These are phyloP conservation scores for Neurospora intermedia DNA, from an alignment of 495 filamentous ascomycete genomes.

Conservation along the genomic window DNA sequence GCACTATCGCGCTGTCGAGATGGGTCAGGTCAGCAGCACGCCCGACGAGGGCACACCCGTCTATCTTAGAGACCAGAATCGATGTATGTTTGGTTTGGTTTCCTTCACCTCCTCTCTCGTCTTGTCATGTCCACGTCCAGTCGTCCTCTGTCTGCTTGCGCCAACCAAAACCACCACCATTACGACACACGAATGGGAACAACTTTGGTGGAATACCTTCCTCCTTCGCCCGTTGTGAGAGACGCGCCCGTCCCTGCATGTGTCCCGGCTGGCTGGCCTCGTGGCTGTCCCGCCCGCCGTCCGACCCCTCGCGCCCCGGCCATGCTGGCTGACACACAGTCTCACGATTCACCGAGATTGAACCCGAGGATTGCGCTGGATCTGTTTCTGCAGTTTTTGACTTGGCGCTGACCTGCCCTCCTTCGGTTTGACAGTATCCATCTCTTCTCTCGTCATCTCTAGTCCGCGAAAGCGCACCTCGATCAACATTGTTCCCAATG, in stretches of 20 bases:
- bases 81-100: slow-evolving; percentile 44
- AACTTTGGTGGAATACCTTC: neutral
- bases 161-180: neutral
- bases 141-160: neutral
- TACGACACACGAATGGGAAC: neutral
- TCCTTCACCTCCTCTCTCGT: neutral
- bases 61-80: slow-evolving; percentile 81
- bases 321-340: neutral
- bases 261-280: slow-evolving; percentile 1
- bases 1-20: slow-evolving; percentile 32
- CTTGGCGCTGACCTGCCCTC: slow-evolving; percentile 9
- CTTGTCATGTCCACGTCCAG: neutral
- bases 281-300: neutral
- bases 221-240: neutral
- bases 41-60: slow-evolving; percentile 75
- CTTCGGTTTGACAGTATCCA: slow-evolving; percentile 53
- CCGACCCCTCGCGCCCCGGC: neutral
- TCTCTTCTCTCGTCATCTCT: slow-evolving; percentile 64
- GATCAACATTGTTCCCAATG: slow-evolving; percentile 72
- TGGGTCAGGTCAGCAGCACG: slow-evolving; percentile 91
- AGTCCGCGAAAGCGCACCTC: slow-evolving; percentile 65
- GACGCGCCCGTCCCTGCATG: neutral
- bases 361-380: neutral
- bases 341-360: neutral
- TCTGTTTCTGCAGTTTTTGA: neutral